Percentiles rank a stretch among this genome's conserved stretches.
Evolutionary conservation across 441 rosid genomes (phyloP).

Genomic region (Populus hybrid): DNA sequence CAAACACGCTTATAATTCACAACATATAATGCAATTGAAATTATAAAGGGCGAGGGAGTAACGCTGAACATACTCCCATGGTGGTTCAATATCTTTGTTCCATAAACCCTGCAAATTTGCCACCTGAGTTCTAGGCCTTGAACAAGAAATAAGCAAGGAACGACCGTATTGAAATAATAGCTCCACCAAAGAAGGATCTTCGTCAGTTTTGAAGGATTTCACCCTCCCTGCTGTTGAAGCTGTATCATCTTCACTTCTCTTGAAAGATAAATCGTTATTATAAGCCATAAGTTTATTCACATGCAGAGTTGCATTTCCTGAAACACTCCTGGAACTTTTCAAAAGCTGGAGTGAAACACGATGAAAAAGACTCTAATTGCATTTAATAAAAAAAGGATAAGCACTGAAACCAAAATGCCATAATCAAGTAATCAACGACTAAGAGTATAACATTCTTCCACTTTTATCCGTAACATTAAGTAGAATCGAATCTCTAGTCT

Average conservation of each 20-base stretch:
- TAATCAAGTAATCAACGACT: too few relatives aligned
- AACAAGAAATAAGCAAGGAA: conserved; percentile 82
- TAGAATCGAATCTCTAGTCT: too few relatives aligned
- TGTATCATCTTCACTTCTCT: conserved; percentile 21
- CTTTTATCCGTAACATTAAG: too few relatives aligned
- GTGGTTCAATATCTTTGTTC: conserved; percentile 71
- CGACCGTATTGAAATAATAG: conserved; percentile 87
- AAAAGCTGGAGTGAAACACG: conserved; percentile 72
- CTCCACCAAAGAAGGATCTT: conserved; percentile 88
- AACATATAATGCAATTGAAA: too few relatives aligned
- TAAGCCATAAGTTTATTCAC: conserved; percentile 17
- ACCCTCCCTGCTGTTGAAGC: conserved; percentile 75
- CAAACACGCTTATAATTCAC: too few relatives aligned
- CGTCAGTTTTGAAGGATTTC: conserved; percentile 59
- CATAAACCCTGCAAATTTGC: conserved; percentile 91
- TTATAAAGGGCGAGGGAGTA: neutral
- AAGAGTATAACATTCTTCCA: too few relatives aligned
- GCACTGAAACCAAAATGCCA: neutral
- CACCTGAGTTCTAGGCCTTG: conserved; percentile 86
- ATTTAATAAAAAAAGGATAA: conserved; percentile 22
- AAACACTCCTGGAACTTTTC: conserved; percentile 34
- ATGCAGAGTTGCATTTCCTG: conserved; percentile 19
- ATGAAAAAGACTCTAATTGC: conserved; percentile 65
- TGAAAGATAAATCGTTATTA: conserved; percentile 10
- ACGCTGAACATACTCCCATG: conserved; percentile 75